Percentiles rank a stretch among this genome's conserved stretches.
Conservation (phyloP, 768 basidiomycete species). For the Termitomyces sp. region DNA sequence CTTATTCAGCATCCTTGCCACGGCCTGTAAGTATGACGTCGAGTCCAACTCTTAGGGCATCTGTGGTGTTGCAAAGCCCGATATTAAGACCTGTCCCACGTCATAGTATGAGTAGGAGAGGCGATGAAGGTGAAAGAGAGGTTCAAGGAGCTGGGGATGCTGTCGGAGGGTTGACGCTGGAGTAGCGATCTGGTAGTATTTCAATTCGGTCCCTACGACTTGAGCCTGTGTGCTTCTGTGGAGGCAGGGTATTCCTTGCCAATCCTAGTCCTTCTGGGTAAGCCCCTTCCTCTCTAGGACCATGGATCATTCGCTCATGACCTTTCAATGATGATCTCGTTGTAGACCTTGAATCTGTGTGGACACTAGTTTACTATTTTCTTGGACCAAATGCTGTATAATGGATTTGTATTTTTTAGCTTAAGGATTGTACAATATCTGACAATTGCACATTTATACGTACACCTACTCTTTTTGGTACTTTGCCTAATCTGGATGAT, state of each 20-base stretch:
- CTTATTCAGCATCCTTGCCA: conserved; percentile 42
- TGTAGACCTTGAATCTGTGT: neutral
- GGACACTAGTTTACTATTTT: neutral
- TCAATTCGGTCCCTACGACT: neutral
- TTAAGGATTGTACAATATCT: neutral
- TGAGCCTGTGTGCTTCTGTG: neutral
- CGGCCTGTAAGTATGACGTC: conserved; percentile 53
- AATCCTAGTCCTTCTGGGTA: neutral
- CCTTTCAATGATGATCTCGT: too few relatives aligned
- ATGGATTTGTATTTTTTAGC: neutral
- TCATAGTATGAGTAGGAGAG: conserved; percentile 40
- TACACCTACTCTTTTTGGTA: too few relatives aligned
- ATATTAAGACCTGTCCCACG: conserved; percentile 66
- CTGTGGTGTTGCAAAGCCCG: conserved; percentile 70
- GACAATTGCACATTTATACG: neutral
- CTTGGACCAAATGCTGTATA: neutral
- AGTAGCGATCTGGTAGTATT: conserved; percentile 15
- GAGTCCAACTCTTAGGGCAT: conserved; percentile 69
- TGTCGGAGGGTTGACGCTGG: conserved; percentile 56
- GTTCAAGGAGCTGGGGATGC: conserved; percentile 78
- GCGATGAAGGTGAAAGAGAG: conserved; percentile 67
- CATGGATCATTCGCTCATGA: too few relatives aligned
- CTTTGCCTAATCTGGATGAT: too few relatives aligned
- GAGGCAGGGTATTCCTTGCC: neutral
- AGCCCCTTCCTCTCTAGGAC: too few relatives aligned